phyloP scores from a whole-genome alignment of 345 rosid genomes.

The Gossypium turneri region DNA sequence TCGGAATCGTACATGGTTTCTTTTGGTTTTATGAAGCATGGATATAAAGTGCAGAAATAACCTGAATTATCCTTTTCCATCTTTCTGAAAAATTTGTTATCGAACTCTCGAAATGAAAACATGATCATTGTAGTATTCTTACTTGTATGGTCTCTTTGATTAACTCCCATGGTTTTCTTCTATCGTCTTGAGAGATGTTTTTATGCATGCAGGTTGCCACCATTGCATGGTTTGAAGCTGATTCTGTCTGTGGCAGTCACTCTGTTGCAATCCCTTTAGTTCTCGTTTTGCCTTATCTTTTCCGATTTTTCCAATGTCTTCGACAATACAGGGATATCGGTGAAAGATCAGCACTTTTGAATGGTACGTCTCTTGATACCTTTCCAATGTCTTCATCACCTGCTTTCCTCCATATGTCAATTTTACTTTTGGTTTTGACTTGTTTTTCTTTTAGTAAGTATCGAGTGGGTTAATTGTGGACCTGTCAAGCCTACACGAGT shows the following conservation, averaged over 20 bases:
- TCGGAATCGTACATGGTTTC: neutral
- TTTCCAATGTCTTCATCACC: neutral
- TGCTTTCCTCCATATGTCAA: neutral
- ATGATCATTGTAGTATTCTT: neutral
- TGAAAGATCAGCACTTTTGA: constrained; percentile 68
- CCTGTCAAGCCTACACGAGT: neutral
- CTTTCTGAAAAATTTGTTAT: neutral
- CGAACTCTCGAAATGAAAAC: neutral
- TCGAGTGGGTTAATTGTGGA: neutral
- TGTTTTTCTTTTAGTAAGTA: neutral
- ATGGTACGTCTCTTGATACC: constrained; percentile 43
- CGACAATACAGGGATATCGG: constrained; percentile 85
- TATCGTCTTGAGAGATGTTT: constrained; percentile 16
- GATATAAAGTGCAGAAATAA: neutral
- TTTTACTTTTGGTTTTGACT: neutral
- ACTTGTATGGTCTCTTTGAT: neutral
- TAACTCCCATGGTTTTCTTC: constrained; percentile 3
- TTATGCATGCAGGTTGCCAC: constrained; percentile 78
- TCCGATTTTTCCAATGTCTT: constrained; percentile 86
- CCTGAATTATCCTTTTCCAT: neutral
- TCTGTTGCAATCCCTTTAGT: constrained; percentile 87
- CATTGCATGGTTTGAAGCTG: constrained; percentile 98
- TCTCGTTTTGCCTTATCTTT: constrained; percentile 88
- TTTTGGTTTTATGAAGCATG: neutral
- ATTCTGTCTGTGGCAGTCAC: constrained; percentile 96